Base-by-base conservation (phyloP, 2,329 filamentous ascomycete species). In the Pseudopyricularia cyperi region DNA sequence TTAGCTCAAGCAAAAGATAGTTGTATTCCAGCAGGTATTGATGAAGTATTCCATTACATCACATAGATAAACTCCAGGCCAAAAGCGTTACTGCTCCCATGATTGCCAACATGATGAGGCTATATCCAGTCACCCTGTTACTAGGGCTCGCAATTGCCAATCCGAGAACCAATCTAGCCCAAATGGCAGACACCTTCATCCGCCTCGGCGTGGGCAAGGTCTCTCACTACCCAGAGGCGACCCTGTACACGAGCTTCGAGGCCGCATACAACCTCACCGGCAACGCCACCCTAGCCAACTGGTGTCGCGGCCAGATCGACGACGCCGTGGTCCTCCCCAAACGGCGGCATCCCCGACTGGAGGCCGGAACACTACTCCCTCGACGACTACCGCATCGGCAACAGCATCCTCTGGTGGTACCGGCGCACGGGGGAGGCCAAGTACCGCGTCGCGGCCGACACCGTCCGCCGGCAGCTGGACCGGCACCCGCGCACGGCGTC, bases 371-470 rank as follows among this genome's bases (percentile, higher is more conserved):
- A 63, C 54, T 71, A 71, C 57, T 68, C 65, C 1, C 58, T 65
- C n/a, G 63, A 65, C 54, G 67, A 72, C 53, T 60, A 70, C 28
- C 65, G 68, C 9, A 58, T 70, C 33, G 70, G 70, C 4, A 66
- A 66, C 53, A 68, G 64, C 55, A 57, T 70, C 32, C 62, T 71
- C 9, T 61, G 58, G 48, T 60, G 67, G 58, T 67, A 66, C 56
- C 62, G 64, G 57, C 58, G 63, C 49, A 64, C 66, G 0, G 63
- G 62, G 34, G 60, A 64, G 42, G 55, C 59, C 32, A 69, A 66
- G 50, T 72, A 69, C 55, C 66, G 67, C 52, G 60, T 60, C 24
- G 69, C 69, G 4, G 69, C 68, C 7, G 63, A 64, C 17, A 60
- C 57, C 3, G 57, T 71, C 30, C 58, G 68, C 19, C 56, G 60